phyloP scores from a whole-genome alignment of 768 basidiomycete genomes.

The Inosperma sp. region DNA sequence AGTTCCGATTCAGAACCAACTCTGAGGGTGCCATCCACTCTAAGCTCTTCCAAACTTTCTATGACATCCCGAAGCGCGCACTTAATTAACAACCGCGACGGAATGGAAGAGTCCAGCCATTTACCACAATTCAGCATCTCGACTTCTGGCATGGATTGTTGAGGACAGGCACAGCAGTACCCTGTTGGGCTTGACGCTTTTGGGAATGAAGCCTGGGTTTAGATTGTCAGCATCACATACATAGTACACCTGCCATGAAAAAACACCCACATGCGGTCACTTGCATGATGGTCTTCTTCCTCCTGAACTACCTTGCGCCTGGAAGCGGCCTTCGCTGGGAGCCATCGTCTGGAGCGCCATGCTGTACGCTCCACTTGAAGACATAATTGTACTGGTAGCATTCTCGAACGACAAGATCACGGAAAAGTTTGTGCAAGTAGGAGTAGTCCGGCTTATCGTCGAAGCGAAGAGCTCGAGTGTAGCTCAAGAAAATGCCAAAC shows the following conservation, averaged over 20 bases:
- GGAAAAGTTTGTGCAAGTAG: too few species aligned
- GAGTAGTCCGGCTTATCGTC: too few species aligned
- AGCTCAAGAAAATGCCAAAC: conserved; percentile 98
- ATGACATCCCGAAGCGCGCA: conserved; percentile 38
- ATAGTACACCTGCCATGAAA: conserved; percentile 13
- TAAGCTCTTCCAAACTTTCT: conserved; percentile 11
- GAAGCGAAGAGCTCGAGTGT: conserved; percentile 96
- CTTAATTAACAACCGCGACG: conserved; percentile 27
- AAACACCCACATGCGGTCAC: conserved; percentile 71
- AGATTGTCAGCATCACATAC: conserved; percentile 16
- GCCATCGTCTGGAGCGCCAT: conserved; percentile 63
- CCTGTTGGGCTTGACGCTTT: conserved; percentile 75
- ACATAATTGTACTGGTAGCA: too few species aligned
- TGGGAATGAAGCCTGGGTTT: conserved; percentile 73
- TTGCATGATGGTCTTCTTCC: conserved; percentile 76
- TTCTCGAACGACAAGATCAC: too few species aligned
- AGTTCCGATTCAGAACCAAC: conserved; percentile 2
- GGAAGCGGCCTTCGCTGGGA: conserved; percentile 57
- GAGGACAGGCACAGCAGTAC: conserved; percentile 47
- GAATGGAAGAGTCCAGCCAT: conserved; percentile 24
- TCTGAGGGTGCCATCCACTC: not conserved
- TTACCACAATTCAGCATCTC: conserved; percentile 55
- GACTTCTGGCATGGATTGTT: conserved; percentile 42
- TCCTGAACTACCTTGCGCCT: conserved; percentile 81
- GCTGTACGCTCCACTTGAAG: too few species aligned